Conservation (phyloP, 2,329 filamentous ascomycete species). For the Fusarium beomiforme region DNA sequence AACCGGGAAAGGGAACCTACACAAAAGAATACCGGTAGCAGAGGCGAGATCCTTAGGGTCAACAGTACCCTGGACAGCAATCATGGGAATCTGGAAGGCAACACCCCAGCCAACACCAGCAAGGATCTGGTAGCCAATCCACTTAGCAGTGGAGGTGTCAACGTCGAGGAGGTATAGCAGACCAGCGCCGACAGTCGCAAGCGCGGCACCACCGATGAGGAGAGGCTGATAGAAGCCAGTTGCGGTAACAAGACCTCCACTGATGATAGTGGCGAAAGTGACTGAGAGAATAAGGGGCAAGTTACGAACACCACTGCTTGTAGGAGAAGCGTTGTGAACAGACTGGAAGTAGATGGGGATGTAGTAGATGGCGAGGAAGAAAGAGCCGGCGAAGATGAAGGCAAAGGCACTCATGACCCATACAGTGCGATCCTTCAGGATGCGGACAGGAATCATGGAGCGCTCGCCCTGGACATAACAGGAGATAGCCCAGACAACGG, state of each 20-base stretch:
- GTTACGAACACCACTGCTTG: constrained; percentile 55
- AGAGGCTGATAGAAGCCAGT: constrained; percentile 56
- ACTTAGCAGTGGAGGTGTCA: constrained; percentile 52
- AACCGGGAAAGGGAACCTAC: constrained; percentile 39
- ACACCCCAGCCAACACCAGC: constrained; percentile 59
- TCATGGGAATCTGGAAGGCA: constrained; percentile 61
- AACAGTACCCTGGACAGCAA: constrained; percentile 57
- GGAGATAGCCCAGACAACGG: constrained; percentile 48
- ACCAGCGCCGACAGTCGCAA: constrained; percentile 56
- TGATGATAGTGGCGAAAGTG: constrained; percentile 53
- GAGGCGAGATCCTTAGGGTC: constrained; percentile 55
- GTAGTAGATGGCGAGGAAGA: constrained; percentile 58
- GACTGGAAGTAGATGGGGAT: constrained; percentile 59
- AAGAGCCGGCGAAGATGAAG: constrained; percentile 56
- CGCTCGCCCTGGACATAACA: constrained; percentile 58
- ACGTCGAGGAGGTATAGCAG: constrained; percentile 55
- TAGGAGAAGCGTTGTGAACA: constrained; percentile 53
- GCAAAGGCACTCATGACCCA: constrained; percentile 50
- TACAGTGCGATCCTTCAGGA: constrained; percentile 53
- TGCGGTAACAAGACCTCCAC: constrained; percentile 51
- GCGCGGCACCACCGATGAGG: constrained; percentile 55
- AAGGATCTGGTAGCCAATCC: constrained; percentile 65
- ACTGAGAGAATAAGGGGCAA: constrained; percentile 58
- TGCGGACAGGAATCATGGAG: constrained; percentile 53
- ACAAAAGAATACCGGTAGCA: constrained; percentile 59